Conservation (phyloP, 2,329 filamentous ascomycete genomes). For the Colletotrichum cuscutae region DNA sequence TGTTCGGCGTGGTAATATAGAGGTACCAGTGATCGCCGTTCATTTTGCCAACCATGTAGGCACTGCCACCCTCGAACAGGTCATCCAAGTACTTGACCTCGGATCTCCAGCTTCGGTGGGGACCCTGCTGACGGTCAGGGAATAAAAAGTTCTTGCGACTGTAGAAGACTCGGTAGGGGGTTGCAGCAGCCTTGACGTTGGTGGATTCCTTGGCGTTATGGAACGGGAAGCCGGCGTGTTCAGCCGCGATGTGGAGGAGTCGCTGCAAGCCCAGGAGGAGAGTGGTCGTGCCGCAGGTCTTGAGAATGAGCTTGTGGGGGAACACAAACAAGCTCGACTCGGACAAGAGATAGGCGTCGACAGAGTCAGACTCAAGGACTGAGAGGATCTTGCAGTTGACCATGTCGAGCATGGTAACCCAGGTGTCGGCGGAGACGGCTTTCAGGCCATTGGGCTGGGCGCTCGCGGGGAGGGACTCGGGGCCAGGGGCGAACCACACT, state of each 20-base stretch:
- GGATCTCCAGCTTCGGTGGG: conserved; percentile 97
- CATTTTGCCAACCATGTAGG: conserved; percentile 99
- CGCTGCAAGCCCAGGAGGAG: conserved; percentile 88
- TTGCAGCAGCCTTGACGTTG: conserved; percentile 80
- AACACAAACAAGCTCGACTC: conserved; percentile 99
- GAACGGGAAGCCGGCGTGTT: conserved; percentile 89
- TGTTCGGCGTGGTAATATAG: conserved; percentile 91
- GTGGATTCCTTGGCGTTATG: conserved; percentile 73
- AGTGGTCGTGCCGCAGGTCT: conserved; percentile 98
- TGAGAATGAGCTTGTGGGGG: conserved; percentile 98
- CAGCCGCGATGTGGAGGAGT: conserved; percentile 90
- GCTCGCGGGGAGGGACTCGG: conserved; percentile 75
- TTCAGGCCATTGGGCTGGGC: conserved; percentile 84
- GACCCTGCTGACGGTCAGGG: conserved; percentile 91
- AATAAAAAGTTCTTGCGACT: conserved; percentile 99
- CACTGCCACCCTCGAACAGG: conserved; percentile 91
- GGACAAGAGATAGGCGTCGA: conserved; percentile 96
- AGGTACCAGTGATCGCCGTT: conserved; percentile 99
- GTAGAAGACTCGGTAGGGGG: conserved; percentile 96
- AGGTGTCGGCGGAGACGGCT: conserved; percentile 82
- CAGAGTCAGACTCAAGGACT: conserved; percentile 89
- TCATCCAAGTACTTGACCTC: conserved; percentile 94
- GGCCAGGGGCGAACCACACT: conserved; percentile 94
- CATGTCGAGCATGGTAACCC: conserved; percentile 97
- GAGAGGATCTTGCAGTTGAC: conserved; percentile 99